Percentiles rank a stretch among this genome's conserved stretches.
Conservation (phyloP, 2,329 filamentous ascomycete species). For the Phyllosticta capitalensis region DNA sequence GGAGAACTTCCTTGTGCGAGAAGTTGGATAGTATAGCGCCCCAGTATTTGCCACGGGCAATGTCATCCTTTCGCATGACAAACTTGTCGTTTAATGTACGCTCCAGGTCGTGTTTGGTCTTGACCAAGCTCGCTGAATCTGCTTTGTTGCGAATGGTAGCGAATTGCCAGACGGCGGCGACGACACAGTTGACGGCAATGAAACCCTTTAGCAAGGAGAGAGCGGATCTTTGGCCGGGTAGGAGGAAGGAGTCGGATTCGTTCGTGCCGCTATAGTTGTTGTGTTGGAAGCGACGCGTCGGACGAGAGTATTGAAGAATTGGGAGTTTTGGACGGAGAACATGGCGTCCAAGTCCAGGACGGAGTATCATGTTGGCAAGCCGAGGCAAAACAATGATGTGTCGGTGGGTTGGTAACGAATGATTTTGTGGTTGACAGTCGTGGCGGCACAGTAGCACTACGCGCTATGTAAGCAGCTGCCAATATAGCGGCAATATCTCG, state of each 20-base stretch:
- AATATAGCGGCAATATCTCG: too few relatives aligned
- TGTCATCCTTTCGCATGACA: constrained; percentile 21
- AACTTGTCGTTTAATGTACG: constrained; percentile 19
- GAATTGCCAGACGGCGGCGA: constrained; percentile 31
- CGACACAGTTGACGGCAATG: constrained; percentile 31
- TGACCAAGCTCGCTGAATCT: constrained; percentile 17
- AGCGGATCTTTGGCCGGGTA: background rate
- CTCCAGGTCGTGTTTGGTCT: constrained; percentile 6
- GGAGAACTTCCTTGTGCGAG: constrained; percentile 26
- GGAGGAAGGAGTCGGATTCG: background rate
- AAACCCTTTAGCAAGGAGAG: constrained; percentile 19
- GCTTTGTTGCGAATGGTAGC: constrained; percentile 11
- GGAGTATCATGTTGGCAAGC: background rate
- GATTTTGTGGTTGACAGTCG: background rate
- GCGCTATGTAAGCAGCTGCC: too few relatives aligned
- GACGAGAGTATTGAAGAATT: background rate
- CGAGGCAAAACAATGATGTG: background rate
- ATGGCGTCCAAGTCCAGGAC: background rate
- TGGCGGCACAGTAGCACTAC: too few relatives aligned
- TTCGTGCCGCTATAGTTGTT: constrained; percentile 9
- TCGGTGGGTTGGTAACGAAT: background rate
- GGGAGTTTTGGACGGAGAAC: background rate
- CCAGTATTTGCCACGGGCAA: constrained; percentile 18
- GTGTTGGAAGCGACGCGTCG: background rate
- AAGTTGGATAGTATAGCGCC: constrained; percentile 30